Percentiles rank a stretch among this genome's conserved stretches.
Conservation (phyloP, 78 protist genomes). For the Tieghemostelium lacteum region DNA sequence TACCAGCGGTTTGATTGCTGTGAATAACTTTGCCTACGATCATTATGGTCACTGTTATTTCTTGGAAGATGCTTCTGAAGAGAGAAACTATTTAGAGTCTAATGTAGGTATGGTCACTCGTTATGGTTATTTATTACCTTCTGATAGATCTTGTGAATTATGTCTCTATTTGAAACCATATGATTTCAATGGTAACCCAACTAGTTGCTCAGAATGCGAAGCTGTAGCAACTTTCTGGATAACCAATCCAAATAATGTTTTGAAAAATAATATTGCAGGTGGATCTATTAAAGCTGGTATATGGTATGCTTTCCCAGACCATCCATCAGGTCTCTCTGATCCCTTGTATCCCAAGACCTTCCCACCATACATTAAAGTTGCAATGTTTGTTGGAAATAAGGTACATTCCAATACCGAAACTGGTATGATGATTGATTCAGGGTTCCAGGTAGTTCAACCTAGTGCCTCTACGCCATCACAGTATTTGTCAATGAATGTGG, state of each 20-base stretch:
- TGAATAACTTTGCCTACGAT: constrained; percentile 70
- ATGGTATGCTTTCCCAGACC: constrained; percentile 48
- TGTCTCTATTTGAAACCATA: constrained; percentile 27
- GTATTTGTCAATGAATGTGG: constrained; percentile 25
- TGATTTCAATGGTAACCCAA: constrained; percentile 47
- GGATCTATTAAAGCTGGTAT: constrained; percentile 42
- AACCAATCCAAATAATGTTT: constrained; percentile 67
- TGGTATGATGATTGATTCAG: constrained; percentile 64
- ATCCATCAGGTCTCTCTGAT: constrained; percentile 23
- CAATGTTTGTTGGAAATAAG: constrained; percentile 28
- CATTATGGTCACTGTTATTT: constrained; percentile 77
- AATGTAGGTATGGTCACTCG: constrained; percentile 63
- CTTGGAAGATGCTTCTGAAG: constrained; percentile 81
- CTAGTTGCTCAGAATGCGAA: constrained; percentile 10
- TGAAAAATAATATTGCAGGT: constrained; percentile 68
- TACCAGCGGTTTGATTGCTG: constrained; percentile 54
- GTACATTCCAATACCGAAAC: constrained; percentile 43
- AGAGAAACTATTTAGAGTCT: constrained; percentile 69
- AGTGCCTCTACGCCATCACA: constrained; percentile 14
- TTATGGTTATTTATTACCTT: constrained; percentile 51
- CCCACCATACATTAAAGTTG: constrained; percentile 16
- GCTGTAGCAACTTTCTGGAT: constrained; percentile 77
- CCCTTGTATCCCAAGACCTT: constrained; percentile 15
- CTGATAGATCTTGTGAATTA: constrained; percentile 28
- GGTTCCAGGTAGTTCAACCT: constrained; percentile 25